Conservation (phyloP, 2,329 filamentous ascomycete genomes). For the Trichophyton schoenleinii region DNA sequence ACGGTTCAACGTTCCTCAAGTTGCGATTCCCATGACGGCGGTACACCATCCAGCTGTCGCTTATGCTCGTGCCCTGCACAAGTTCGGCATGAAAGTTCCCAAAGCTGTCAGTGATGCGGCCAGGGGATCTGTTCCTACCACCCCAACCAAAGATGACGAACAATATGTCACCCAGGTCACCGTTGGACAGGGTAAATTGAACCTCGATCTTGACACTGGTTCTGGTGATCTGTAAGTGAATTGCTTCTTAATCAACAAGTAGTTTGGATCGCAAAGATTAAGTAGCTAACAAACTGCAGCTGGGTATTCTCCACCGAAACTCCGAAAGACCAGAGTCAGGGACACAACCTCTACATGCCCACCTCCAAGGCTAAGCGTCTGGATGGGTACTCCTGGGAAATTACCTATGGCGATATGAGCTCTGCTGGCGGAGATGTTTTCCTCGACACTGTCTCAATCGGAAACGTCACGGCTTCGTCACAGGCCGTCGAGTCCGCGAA, state of each 20-base stretch:
- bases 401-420: constrained; percentile 54
- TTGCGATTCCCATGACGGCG: neutral
- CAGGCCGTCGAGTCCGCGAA: constrained; percentile 57
- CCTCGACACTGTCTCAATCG: constrained; percentile 51
- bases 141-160: constrained; percentile 39
- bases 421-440: constrained; percentile 53
- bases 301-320: constrained; percentile 53
- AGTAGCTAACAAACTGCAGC: constrained; percentile 23
- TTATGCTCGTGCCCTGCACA: neutral
- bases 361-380: constrained; percentile 36
- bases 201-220: constrained; percentile 60
- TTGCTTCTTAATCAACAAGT: neutral
- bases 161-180: constrained; percentile 51
- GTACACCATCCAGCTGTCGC: neutral
- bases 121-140: constrained; percentile 21
- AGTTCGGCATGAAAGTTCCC: neutral
- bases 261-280: neutral
- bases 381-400: constrained; percentile 43
- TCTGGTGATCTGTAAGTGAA: constrained; percentile 51
- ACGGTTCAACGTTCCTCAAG: neutral
- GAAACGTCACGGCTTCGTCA: constrained; percentile 43
- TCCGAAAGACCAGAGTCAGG: constrained; percentile 32
- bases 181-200: constrained; percentile 50
- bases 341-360: constrained; percentile 48
- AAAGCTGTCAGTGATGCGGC: neutral